A percentile compares a stretch with the other conserved stretches of the same genome.
phyloP scores from a whole-genome alignment of 805 yeast genomes.

The Yarrowia sp. region DNA sequence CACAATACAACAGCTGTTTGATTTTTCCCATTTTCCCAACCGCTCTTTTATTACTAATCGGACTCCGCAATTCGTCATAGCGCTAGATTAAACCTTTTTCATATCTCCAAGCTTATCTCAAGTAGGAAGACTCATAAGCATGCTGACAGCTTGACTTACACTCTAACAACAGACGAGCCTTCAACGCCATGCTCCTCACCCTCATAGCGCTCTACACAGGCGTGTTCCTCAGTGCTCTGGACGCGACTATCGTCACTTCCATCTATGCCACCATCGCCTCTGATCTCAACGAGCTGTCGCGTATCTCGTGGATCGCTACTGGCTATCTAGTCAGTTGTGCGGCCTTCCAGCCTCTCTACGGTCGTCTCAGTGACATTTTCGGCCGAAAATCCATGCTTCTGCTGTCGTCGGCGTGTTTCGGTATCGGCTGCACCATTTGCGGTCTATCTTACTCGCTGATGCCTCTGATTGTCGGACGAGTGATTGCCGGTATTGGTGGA shows the following conservation, averaged over 20 bases:
- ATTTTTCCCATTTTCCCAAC: no score
- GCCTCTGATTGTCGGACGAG: slow-evolving; percentile 67
- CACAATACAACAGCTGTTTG: no score
- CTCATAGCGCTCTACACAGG: slow-evolving; percentile 37
- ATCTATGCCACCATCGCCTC: slow-evolving; percentile 59
- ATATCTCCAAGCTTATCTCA: no score
- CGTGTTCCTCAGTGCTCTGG: slow-evolving; percentile 52
- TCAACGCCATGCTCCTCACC: slow-evolving; percentile 27
- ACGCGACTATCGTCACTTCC: slow-evolving; percentile 60
- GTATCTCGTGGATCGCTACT: slow-evolving; percentile 69
- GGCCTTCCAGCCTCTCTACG: slow-evolving; percentile 73
- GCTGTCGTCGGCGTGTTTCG: slow-evolving; percentile 45
- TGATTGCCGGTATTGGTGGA: slow-evolving; percentile 87
- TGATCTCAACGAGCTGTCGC: slow-evolving; percentile 51
- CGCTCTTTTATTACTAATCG: no score
- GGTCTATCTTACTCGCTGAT: slow-evolving; percentile 55
- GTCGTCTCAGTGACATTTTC: slow-evolving; percentile 62
- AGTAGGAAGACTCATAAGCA: no score
- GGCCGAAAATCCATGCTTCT: slow-evolving; percentile 44
- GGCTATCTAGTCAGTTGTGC: slow-evolving; percentile 66
- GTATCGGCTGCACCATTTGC: slow-evolving; percentile 49
- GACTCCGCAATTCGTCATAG: no score
- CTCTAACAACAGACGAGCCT: no score
- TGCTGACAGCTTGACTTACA: no score
- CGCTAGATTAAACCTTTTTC: no score